Base-by-base conservation (phyloP, 73 alveolate genomes). In the Paramecium caudatum region DNA sequence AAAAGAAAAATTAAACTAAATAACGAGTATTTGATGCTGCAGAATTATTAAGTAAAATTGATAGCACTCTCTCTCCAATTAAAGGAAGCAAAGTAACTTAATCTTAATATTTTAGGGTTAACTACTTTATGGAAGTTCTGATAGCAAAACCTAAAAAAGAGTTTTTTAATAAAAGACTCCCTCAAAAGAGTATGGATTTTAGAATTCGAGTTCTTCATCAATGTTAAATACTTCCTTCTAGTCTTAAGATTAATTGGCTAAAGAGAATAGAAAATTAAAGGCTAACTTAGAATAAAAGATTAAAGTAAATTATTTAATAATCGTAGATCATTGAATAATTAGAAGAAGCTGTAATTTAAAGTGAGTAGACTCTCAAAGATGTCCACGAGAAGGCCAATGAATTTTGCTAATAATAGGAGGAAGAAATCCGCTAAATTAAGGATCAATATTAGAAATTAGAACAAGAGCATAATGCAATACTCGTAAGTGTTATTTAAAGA, bases 381-480 rank as follows among this genome's bases (percentile, higher is more conserved):
- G 88, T 74, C 12, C 88, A 74, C 43, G 88, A 74, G 88, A 74
- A 74, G 46, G 88, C 88, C 9, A 74, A 45, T 27, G 45, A 74
- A 74, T 74, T 74, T 45, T 74, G 88, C 19, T 27, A 74, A 5
- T 16, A 37, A 43, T 41, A 74, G 34, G 88, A 74, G 43, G 47
- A 74, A 36, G 88, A 74, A 43, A 74, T 74, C 6, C 36, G 43
- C 6, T 19, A 74, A 2, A 74, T 74, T 10, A 74, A 74, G 32
- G 88, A 74, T 39, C 27, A 74, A 74, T 74, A 74, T 74, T 45
- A 30, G 19, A 74, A 47, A 45, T 47, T 74, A 16, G 88, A 74
- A 74, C 8, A 30, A 45, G 88, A 74, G 43, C 88, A 74, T 25
- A 74, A 74, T 74, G 3, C 88, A 1, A 74, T 74, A 16, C 19